Conservation (phyloP, 441 rosid genomes). For the Biscutella auriculata region DNA sequence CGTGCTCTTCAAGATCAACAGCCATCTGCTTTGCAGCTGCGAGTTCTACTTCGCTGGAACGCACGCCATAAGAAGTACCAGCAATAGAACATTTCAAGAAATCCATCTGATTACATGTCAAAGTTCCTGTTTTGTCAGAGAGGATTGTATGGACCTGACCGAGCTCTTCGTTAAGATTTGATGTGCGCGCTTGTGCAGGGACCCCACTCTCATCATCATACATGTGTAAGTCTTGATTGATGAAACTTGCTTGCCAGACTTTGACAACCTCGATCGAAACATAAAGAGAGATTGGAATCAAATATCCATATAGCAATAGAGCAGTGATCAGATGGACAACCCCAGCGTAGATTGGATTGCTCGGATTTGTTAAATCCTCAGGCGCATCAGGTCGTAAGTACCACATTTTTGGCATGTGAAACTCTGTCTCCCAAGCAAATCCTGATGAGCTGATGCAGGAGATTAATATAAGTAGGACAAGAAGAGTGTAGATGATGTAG, state of each 20-base stretch:
- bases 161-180: conserved; percentile 88
- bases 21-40: conserved; percentile 88
- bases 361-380: conserved; percentile 46
- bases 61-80: conserved; percentile 65
- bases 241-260: conserved; percentile 83
- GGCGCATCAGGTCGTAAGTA: conserved; percentile 50
- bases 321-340: conserved; percentile 81
- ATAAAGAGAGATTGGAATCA: conserved; percentile 89
- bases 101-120: conserved; percentile 99
- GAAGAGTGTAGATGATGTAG: conserved; percentile 71
- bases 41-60: conserved; percentile 78
- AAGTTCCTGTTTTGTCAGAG: conserved; percentile 91
- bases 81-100: conserved; percentile 93
- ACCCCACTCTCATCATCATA: conserved; percentile 79
- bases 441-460: conserved; percentile 78
- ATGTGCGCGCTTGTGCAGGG: conserved; percentile 82
- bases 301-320: conserved; percentile 82
- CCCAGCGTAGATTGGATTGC: conserved; percentile 42
- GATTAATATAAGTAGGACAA: conserved; percentile 52
- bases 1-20: conserved; percentile 52
- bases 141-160: conserved; percentile 94
- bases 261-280: conserved; percentile 94
- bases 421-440: conserved; percentile 67
- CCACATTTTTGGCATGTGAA: conserved; percentile 70
- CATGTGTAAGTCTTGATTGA: conserved; percentile 73